These are phyloP conservation scores for Coniochaeta ligniaria DNA, from an alignment of 2,329 filamentous ascomycete species.

Conservation along the genomic window DNA sequence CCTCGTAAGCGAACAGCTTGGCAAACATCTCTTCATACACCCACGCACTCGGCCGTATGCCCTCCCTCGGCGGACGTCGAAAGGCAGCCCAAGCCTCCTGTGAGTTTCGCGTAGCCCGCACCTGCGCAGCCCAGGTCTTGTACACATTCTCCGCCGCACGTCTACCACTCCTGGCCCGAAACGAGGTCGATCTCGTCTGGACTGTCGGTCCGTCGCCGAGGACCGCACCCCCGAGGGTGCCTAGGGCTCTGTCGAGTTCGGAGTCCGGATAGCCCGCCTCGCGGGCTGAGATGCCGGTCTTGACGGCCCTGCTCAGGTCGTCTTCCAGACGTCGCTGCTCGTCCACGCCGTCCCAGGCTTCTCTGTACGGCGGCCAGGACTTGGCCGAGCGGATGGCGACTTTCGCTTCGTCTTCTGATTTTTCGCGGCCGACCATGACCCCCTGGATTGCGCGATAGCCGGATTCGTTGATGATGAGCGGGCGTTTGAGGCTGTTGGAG, in stretches of 20 bases:
- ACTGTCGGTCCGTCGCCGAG: slow-evolving; percentile 48
- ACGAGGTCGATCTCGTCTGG: slow-evolving; percentile 36
- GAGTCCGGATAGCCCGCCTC: slow-evolving; percentile 47
- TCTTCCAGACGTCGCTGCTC: slow-evolving; percentile 43
- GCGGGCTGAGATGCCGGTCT: slow-evolving; percentile 45
- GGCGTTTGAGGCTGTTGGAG: slow-evolving; percentile 38
- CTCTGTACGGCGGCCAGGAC: slow-evolving; percentile 55
- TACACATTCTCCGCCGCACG: slow-evolving; percentile 25
- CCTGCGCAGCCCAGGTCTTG: slow-evolving; percentile 44
- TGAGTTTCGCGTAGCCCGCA: slow-evolving; percentile 52
- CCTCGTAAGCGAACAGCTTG: slow-evolving; percentile 38
- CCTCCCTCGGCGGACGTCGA: slow-evolving; percentile 25
- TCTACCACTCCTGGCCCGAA: slow-evolving; percentile 19
- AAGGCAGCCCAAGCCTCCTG: slow-evolving; percentile 54
- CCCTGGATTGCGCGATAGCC: slow-evolving; percentile 48
- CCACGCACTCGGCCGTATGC: slow-evolving; percentile 25
- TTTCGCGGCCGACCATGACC: slow-evolving; percentile 46
- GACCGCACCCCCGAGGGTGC: slow-evolving; percentile 45
- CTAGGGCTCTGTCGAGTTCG: slow-evolving; percentile 39
- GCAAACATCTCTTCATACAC: slow-evolving; percentile 56
- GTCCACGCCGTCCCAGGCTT: slow-evolving; percentile 51
- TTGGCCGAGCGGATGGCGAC: slow-evolving; percentile 39
- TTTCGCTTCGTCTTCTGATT: slow-evolving; percentile 41
- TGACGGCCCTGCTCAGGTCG: slow-evolving; percentile 44
- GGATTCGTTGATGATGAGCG: slow-evolving; percentile 40